A percentile compares a stretch with the other conserved stretches of the same genome.
Conservation (phyloP, 2,329 filamentous ascomycete genomes). For the Aspergillus viridinutans region DNA sequence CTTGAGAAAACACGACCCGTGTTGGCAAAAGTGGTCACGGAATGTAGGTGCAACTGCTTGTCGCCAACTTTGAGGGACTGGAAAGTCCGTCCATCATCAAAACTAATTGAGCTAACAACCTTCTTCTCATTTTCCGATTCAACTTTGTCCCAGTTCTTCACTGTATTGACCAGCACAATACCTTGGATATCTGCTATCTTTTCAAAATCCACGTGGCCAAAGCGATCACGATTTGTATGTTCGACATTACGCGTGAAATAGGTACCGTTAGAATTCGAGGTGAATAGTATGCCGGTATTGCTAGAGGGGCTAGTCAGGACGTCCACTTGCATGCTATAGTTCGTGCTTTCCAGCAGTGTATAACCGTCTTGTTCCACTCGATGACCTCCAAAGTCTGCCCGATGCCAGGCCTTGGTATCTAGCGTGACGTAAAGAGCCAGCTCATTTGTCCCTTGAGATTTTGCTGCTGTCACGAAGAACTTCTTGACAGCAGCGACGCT, state of each 20-base stretch:
- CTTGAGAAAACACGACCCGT: slow-evolving; percentile 87
- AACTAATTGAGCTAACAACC: slow-evolving; percentile 77
- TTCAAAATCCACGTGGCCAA: slow-evolving; percentile 87
- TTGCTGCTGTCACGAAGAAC: slow-evolving; percentile 78
- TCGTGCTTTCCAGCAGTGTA: slow-evolving; percentile 90
- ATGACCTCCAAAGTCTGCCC: slow-evolving; percentile 83
- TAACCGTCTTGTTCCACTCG: slow-evolving; percentile 81
- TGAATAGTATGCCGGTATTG: slow-evolving; percentile 83
- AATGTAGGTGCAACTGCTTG: slow-evolving; percentile 78
- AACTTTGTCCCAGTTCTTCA: slow-evolving; percentile 79
- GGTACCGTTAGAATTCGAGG: slow-evolving; percentile 95
- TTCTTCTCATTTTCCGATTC: slow-evolving; percentile 58
- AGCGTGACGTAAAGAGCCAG: slow-evolving; percentile 87
- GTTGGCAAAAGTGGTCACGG: slow-evolving; percentile 79
- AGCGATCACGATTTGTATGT: slow-evolving; percentile 77
- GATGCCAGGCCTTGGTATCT: slow-evolving; percentile 82
- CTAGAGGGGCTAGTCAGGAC: slow-evolving; percentile 66
- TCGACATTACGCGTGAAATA: slow-evolving; percentile 91
- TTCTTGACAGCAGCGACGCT: slow-evolving; percentile 81
- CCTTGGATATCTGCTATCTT: slow-evolving; percentile 89
- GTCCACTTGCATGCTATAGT: slow-evolving; percentile 96
- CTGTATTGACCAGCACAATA: slow-evolving; percentile 82
- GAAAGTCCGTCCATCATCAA: slow-evolving; percentile 90
- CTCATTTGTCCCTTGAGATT: slow-evolving; percentile 76
- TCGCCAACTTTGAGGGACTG: slow-evolving; percentile 65